phyloP scores from a whole-genome alignment of 441 rosid species.

The Adansonia rubrostipa region DNA sequence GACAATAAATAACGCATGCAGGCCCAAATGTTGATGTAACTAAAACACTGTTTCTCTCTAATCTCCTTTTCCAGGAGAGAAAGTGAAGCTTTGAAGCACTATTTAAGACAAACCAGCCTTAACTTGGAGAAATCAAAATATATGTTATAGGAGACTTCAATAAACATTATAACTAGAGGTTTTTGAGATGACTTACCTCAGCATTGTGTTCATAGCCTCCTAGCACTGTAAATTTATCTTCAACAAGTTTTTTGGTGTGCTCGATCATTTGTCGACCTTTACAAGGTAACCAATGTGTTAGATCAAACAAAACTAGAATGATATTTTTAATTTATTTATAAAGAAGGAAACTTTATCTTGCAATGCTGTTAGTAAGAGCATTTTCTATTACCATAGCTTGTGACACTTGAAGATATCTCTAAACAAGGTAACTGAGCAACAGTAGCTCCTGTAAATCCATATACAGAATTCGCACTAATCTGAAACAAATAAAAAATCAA shows the following conservation, averaged over 20 bases:
- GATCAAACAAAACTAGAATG: slow-evolving; percentile 32
- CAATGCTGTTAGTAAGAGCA: slow-evolving; percentile 7
- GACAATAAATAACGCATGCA: slow-evolving; percentile 19
- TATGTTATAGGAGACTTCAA: background rate
- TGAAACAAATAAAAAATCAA: slow-evolving; percentile 43
- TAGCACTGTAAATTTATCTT: slow-evolving; percentile 77
- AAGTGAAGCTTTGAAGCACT: background rate
- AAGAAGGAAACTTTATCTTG: slow-evolving; percentile 16
- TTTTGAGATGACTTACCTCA: slow-evolving; percentile 58
- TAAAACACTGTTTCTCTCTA: background rate
- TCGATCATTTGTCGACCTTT: slow-evolving; percentile 99
- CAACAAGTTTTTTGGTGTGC: slow-evolving; percentile 88
- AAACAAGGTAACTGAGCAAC: slow-evolving; percentile 92
- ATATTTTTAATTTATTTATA: slow-evolving; percentile 2
- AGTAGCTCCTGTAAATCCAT: slow-evolving; percentile 99
- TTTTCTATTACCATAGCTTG: slow-evolving; percentile 82
- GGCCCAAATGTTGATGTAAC: slow-evolving; percentile 1
- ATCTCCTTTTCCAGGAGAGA: background rate
- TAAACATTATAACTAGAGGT: slow-evolving; percentile 17
- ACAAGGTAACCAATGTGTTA: slow-evolving; percentile 38
- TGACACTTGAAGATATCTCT: slow-evolving; percentile 97
- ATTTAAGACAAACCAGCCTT: background rate
- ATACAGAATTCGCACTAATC: slow-evolving; percentile 98
- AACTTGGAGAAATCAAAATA: background rate
- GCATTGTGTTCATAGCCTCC: slow-evolving; percentile 88